Evolutionary conservation across 768 basidiomycete species (phyloP), one percentile per base, ranked within the genome.

Genomic region (Dioszegia aurantiaca): DNA sequence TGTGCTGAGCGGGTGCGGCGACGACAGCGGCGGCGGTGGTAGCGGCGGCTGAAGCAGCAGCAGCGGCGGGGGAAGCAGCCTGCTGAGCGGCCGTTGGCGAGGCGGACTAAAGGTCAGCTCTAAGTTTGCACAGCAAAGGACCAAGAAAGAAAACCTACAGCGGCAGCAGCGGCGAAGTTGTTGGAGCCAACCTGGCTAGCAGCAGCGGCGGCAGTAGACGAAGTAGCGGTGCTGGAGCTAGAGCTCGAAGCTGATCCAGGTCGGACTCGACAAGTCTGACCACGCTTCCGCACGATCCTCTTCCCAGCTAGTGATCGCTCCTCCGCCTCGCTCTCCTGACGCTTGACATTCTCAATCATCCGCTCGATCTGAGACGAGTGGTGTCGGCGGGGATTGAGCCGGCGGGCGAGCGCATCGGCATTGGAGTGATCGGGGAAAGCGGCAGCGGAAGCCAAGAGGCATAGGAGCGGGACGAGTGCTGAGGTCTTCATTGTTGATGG

Each of bases 401-500:
- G 60, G 23, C 41, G 56, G 24, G 60, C 58, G 36, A 42, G 56
- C 27, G 44, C 51, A 16, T 59, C 37, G n/a, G 52, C 27, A 39
- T 63, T 55, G 19, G 59, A 27, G 33, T 46, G 39, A 26, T 58
- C 55, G 27, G 56, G 17, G 17, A 59, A 43, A 3, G 60, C 41
- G 24, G 60, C 46, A 16, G 41, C 41, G 27, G 46, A 27, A 19
- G 59, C 52, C 37, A 62, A 36, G 16, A 58, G 48, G 37, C 58
- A 62, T 30, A 68, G 56, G 23, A 71, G 36, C 31, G 69, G 55
- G 48, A 69, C 40, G 14, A 72, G 49, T 17, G 63, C 56, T 26
- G 58, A 49, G 28, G 62, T 27, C 51, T 67, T 63, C 70, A 72
- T 72, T 16, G 40, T 69, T 40, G 53, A 33, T 56, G 26, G 40